Evolutionary conservation across 768 basidiomycete species (phyloP), one percentile per base, ranked within the genome.

Genomic region (Trametes sanguinea): DNA sequence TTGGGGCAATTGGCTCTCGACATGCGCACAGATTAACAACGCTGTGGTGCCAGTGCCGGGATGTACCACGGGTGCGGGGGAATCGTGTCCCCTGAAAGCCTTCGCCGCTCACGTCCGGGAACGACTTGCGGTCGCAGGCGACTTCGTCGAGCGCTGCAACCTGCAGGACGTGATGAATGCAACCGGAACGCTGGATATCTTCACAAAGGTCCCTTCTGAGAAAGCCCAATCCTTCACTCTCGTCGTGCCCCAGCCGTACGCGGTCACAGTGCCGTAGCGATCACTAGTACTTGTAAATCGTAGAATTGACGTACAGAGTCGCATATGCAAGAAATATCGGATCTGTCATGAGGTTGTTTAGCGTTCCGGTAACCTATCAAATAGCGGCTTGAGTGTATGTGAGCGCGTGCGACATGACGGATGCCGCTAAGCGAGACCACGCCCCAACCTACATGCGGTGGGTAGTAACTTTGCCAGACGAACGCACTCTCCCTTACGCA

Each of bases 41-140:
- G 79, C 80, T 6, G 76, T 77, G 5, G 73, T 80, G 0, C 75
- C 76, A 0, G 72, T 81, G 17, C 79, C 79, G 0, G 73, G 71
- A 16, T 81, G 80, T 59, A 59, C 68, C 0, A 72, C 73, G 4
- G 80, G 80, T 2, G 79, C 80, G 0, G 78, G 77, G 1, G 62
- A 69, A 6, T 74, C 73, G 5, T 80, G 80, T 67, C 74, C 76
- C 0, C 62, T 81, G 42, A 62, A 65, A 3, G 48, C 69, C 13
- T 81, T 81, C 53, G 70, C 64, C 4, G 30, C 43, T 16, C 75
- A 76, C 59, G 69, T 80, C 7, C 63, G 60, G 53, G 63, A 62
- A 42, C 73, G 74, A 29, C 73, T 61, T 3, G 51, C 39, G 6
- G 61, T 67, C 2, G 69, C 72, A 14, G 80, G 80, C 2, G 76